Evolutionary conservation across 73 alveolate genomes (phyloP).

Genomic region (Paraurostyla sp.): DNA sequence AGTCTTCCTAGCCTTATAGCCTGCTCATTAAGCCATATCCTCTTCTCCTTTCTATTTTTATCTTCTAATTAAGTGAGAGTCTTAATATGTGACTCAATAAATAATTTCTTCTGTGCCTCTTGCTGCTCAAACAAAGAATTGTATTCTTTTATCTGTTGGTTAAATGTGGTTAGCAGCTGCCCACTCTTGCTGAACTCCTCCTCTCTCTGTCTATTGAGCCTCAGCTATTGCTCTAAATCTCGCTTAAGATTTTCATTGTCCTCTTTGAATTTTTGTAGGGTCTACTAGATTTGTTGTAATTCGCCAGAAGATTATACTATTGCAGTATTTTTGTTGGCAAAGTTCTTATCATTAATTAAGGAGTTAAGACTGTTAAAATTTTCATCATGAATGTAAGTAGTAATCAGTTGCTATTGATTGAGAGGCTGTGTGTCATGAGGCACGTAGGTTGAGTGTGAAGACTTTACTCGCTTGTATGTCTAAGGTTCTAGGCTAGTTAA

Average conservation of each 20-base stretch:
- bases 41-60: constrained; percentile 80
- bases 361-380: background rate
- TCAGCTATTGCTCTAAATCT: constrained; percentile 20
- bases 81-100: constrained; percentile 45
- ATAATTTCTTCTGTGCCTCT: constrained; percentile 53
- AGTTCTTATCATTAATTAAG: background rate
- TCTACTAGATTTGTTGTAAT: background rate
- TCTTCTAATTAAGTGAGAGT: constrained; percentile 76
- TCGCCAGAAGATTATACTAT: background rate
- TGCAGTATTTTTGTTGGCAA: background rate
- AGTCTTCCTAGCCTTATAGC: constrained; percentile 86
- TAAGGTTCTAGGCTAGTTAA: constrained; percentile 1
- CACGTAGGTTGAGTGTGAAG: background rate
- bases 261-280: background rate
- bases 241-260: constrained; percentile 51
- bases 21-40: constrained; percentile 83
- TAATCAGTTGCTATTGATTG: background rate
- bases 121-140: background rate
- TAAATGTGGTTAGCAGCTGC: constrained; percentile 8
- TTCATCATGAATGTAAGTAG: constrained; percentile 24
- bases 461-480: background rate
- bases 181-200: constrained; percentile 19
- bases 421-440: background rate
- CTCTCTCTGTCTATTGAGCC: background rate
- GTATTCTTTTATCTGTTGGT: constrained; percentile 21